Percentiles rank a stretch among this genome's conserved stretches.
Conservation (phyloP, 2,329 filamentous ascomycete genomes). For the Raffaelea arxii region DNA sequence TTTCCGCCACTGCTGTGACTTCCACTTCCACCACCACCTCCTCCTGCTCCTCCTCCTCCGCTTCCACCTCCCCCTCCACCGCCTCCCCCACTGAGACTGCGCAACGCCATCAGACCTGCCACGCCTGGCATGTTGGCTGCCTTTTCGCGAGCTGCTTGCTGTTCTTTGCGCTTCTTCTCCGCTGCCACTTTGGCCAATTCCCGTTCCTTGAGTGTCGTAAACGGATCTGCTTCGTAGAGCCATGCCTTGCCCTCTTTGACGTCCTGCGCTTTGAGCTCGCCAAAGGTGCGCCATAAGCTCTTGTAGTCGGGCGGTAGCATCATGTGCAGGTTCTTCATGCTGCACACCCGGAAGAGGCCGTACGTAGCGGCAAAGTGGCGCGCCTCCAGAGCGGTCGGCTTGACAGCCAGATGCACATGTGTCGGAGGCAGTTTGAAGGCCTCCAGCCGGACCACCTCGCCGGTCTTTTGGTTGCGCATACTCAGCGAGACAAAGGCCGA, state of each 20-base stretch:
- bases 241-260: constrained; percentile 69
- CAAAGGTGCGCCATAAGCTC: constrained; percentile 86
- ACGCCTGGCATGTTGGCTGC: constrained; percentile 53
- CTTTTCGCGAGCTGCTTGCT: constrained; percentile 57
- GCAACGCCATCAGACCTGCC: constrained; percentile 43
- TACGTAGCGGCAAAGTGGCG: constrained; percentile 90
- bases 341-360: constrained; percentile 82
- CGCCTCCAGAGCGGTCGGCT: constrained; percentile 78
- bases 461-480: constrained; percentile 69
- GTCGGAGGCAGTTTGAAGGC: constrained; percentile 72
- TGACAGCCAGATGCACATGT: constrained; percentile 65
- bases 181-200: constrained; percentile 66
- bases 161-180: constrained; percentile 71
- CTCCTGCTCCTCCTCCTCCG: constrained; percentile 22
- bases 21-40: constrained; percentile 15
- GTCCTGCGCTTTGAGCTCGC: constrained; percentile 71
- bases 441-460: constrained; percentile 63
- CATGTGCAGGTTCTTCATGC: constrained; percentile 92
- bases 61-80: constrained; percentile 13
- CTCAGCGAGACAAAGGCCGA: constrained; percentile 75
- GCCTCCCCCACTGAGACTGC: constrained; percentile 24
- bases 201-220: constrained; percentile 67
- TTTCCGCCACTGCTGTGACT: constrained; percentile 20
- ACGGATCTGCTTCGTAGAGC: constrained; percentile 95
- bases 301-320: constrained; percentile 86